Evolutionary conservation across 306 rosid species (phyloP).

Genomic region (Alnus rubra): DNA sequence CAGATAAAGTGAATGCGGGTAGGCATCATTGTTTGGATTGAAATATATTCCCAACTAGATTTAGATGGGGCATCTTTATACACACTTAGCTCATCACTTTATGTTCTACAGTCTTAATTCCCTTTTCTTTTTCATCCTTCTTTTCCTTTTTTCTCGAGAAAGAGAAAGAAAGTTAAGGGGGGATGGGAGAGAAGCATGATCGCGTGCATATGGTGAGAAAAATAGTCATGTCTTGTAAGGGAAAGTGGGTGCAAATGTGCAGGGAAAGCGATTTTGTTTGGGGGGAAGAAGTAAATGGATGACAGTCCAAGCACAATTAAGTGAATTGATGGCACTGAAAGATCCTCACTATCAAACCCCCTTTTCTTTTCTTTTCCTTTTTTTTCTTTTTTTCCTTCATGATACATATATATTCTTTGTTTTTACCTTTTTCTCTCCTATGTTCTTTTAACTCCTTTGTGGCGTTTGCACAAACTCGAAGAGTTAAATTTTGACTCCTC

Average conservation of each 20-base stretch:
- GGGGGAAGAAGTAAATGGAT: constrained; percentile 52
- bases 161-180: constrained; percentile 40
- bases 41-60: constrained; percentile 61
- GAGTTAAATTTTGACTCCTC: constrained; percentile 24
- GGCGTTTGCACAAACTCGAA: constrained; percentile 43
- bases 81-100: constrained; percentile 54
- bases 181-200: constrained; percentile 48
- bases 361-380: constrained; percentile 23
- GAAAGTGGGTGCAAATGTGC: constrained; percentile 61
- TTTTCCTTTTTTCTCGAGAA: constrained; percentile 42
- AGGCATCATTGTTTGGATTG: constrained; percentile 61
- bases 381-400: not conserved
- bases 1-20: constrained; percentile 48
- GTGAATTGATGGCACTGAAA: constrained; percentile 56
- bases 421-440: constrained; percentile 8
- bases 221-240: constrained; percentile 66
- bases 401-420: constrained; percentile 10
- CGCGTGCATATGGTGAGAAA: constrained; percentile 41
- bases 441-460: constrained; percentile 23
- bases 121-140: constrained; percentile 27
- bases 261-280: constrained; percentile 42
- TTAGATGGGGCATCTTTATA: constrained; percentile 49
- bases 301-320: constrained; percentile 68
- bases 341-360: constrained; percentile 43
- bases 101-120: constrained; percentile 36